Evolutionary conservation across 495 filamentous ascomycete genomes (phyloP), one percentile per base, ranked within the genome.

Genomic region (Evernia prunastri): DNA sequence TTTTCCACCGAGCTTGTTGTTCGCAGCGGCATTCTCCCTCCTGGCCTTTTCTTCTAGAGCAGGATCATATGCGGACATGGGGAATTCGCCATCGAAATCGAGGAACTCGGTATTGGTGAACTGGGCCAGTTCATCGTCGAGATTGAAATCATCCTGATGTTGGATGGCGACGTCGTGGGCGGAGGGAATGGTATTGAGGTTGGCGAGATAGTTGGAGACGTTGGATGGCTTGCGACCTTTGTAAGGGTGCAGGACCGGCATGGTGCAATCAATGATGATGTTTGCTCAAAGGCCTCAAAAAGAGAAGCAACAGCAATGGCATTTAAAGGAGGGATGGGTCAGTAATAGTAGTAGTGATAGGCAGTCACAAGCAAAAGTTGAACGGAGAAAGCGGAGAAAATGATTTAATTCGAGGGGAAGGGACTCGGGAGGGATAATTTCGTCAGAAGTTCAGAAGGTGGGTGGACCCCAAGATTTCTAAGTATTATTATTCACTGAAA

Each of bases 41-140:
- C 53, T 59, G 4, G 63, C 29, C 15, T 51, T 49, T 1, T 47
- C 58, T 53, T 49, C 51, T 45, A 53, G 53, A 31, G 33, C 36
- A 9, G 57, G 29, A 56, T 58, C 36, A 20, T 43, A 60, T 7
- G 54, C 62, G 8, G 47, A 1, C 45, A 64, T 23, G 2, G 20
- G 31, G 7, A 58, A 56, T 17, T 66, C 47, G 4, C n/a, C 78
- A 71, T 97, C 93, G 72, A 91, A 92, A 75, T 96, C 92, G 74
- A 90, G 90, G 80, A 97, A 97, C 63, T 94, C 87, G 57, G 90
- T 85, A 75, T 97, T 96, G 64, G 91, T 95, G 81, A 97, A 96
- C 67, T 95, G 80, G 36, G 88, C 89, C 54, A 98, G 81, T 56
- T 94, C 91, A 59, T 87, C 82, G 69, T 89, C 87, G 70, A 85